Evolutionary conservation across 2,329 filamentous ascomycete genomes (phyloP).

Genomic region (Dactylellina haptotyla): DNA sequence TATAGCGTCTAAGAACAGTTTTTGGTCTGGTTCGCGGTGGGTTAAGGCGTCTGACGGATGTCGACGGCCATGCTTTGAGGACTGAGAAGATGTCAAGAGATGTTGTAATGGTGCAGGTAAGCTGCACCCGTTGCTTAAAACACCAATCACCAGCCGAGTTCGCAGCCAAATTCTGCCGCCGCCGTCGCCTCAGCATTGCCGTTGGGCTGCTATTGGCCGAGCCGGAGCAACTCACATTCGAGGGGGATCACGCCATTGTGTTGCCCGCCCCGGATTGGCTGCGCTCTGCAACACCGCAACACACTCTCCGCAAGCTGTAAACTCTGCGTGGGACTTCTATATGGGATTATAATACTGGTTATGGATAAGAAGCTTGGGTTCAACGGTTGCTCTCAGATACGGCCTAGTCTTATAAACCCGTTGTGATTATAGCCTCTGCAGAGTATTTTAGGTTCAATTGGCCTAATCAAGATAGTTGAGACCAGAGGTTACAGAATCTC

Average conservation of each 20-base stretch:
- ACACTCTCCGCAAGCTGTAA: neutral
- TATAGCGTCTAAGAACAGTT: neutral
- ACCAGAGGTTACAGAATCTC: too few relatives aligned
- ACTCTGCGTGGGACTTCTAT: too few relatives aligned
- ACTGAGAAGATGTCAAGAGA: neutral
- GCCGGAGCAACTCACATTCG: slow-evolving; percentile 32
- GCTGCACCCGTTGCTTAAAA: neutral
- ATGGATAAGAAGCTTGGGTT: too few relatives aligned
- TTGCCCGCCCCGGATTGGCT: too few relatives aligned
- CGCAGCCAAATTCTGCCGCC: slow-evolving; percentile 27
- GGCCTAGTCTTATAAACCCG: too few relatives aligned
- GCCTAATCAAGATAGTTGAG: too few relatives aligned
- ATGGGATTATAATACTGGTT: too few relatives aligned
- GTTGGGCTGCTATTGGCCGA: slow-evolving; percentile 12
- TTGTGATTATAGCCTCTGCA: too few relatives aligned
- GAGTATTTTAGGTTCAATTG: too few relatives aligned
- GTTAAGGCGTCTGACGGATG: slow-evolving; percentile 33
- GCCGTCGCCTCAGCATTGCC: too few relatives aligned
- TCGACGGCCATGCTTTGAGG: slow-evolving; percentile 35
- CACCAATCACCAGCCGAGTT: slow-evolving; percentile 39
- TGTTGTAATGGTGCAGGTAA: slow-evolving; percentile 9
- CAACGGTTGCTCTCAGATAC: too few relatives aligned
- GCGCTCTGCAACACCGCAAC: slow-evolving; percentile 6
- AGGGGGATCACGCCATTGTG: slow-evolving; percentile 32
- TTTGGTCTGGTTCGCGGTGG: neutral